phyloP scores from a whole-genome alignment of 164 flowering plant species.

The Saururus chinensis region DNA sequence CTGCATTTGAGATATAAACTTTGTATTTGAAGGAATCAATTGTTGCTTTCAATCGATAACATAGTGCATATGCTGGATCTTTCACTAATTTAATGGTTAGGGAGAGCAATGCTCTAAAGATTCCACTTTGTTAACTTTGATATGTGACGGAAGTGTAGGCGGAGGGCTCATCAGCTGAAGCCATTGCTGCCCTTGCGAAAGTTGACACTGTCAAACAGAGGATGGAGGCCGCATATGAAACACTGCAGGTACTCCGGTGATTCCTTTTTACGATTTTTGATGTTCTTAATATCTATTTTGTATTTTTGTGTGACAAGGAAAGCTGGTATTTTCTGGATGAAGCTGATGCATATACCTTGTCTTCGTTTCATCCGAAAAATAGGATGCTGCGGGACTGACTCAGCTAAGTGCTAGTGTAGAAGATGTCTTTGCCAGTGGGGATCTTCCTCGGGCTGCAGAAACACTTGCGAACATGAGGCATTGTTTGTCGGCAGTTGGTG shows the following conservation, averaged over 20 bases:
- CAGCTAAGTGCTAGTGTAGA: conserved; percentile 95
- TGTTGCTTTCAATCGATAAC: not conserved
- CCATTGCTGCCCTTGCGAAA: conserved; percentile 88
- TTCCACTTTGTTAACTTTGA: not conserved
- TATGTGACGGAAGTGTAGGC: conserved; percentile 38
- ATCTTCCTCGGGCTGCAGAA: conserved; percentile 95
- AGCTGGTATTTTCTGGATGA: not conserved
- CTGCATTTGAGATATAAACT: not conserved
- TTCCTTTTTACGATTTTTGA: not conserved
- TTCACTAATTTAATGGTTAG: not conserved
- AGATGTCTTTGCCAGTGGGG: conserved; percentile 99
- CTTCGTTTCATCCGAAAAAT: conserved; percentile 4
- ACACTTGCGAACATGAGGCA: conserved; percentile 98
- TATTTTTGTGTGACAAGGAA: too few relatives aligned
- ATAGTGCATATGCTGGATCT: not conserved
- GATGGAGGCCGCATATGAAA: conserved; percentile 97
- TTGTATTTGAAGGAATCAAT: not conserved
- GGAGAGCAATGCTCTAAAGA: not conserved
- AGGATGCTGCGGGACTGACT: conserved; percentile 99
- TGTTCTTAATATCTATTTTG: too few relatives aligned
- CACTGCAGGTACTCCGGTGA: conserved; percentile 61
- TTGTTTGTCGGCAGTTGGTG: conserved; percentile 97
- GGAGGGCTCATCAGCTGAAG: conserved; percentile 95
- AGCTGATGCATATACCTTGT: not conserved
- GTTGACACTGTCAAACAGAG: conserved; percentile 88